These are phyloP conservation scores for Macrophomina phaseolina DNA, from an alignment of 2,329 filamentous ascomycete species.

Conservation along the genomic window DNA sequence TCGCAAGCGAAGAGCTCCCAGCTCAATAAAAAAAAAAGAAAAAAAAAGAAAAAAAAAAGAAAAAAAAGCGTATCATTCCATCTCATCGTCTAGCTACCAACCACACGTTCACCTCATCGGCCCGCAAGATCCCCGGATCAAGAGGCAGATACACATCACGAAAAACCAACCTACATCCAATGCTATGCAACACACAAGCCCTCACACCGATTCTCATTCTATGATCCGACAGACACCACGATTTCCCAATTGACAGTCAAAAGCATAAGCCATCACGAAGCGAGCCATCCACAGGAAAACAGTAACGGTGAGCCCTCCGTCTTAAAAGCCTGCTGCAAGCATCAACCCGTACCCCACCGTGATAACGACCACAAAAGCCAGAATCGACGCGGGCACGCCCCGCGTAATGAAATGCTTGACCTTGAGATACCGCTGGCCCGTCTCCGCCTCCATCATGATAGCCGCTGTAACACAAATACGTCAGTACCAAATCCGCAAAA, in stretches of 20 bases:
- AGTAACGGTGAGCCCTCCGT: no score
- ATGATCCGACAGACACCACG: neutral
- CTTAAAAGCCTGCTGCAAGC: constrained; percentile 71
- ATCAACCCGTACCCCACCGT: constrained; percentile 92
- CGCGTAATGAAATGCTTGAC: constrained; percentile 94
- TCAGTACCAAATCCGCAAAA: neutral
- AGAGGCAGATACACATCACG: neutral
- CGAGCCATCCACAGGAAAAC: neutral
- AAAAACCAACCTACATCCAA: neutral
- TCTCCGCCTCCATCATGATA: constrained; percentile 93
- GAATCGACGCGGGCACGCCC: constrained; percentile 85
- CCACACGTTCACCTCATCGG: no score
- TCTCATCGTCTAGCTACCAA: no score
- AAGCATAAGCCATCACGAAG: neutral
- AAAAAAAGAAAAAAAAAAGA: no score
- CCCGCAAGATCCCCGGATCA: neutral
- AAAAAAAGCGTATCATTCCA: no score
- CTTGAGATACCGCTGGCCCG: constrained; percentile 86
- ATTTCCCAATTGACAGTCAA: neutral
- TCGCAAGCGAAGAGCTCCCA: no score
- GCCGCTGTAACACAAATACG: constrained; percentile 65
- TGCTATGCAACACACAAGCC: constrained; percentile 3
- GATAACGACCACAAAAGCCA: constrained; percentile 81
- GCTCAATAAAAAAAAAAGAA: no score
- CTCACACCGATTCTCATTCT: neutral